Evolutionary conservation across 2,329 filamentous ascomycete species (phyloP), one percentile per base, ranked within the genome.

Genomic region (Lasiodiplodia hormozganensis): DNA sequence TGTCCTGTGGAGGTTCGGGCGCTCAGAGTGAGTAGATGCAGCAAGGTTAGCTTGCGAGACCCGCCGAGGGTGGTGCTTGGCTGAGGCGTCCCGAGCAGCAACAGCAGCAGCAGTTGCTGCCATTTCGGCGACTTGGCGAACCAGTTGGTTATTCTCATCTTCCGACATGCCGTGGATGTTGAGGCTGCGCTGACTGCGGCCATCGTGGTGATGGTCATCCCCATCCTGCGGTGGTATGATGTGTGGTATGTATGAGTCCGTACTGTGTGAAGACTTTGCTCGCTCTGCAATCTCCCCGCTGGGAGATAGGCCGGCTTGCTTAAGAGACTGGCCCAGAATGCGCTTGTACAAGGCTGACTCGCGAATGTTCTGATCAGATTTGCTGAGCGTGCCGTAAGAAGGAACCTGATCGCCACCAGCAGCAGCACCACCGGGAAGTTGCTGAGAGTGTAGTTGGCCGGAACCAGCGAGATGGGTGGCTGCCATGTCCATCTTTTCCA

Each of bases 331-430:
- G 4, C 93, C 94, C 5, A 98, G 84, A 70, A 98, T 97, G 68
- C 94, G 91, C 80, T 96, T 97, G 82, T 98, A 98, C 31, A 98
- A 83, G 72, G 94, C 90, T 51, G 93, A 93, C 68, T 97, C 93
- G 56, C 94, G 90, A 71, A 98, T 92, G 71, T 96, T 92, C 54
- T 38, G 31, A 28, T 49, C 60, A 4, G 60, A 64, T 34, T 74
- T 76, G 14, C 73, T 70, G 6, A 76, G 64, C 11, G 65, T 68
- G 38, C 69, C 67, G 40, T 67, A 69, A 0, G 77, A 77, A 12
- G 75, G 70, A 12, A 73, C 73, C n/a, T 68, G 56, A 31, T 68
- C 66, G 28, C 54, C 54, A 3, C 16, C 36, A 36, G 47, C 36
- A 43, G 54, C 25, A 36, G 34, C 66, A 18, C 28, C 71, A 34